A percentile compares a stretch with the other conserved stretches of the same genome.
Conservation (phyloP, 139 green algal genomes). For the Gonium pectorale region DNA sequence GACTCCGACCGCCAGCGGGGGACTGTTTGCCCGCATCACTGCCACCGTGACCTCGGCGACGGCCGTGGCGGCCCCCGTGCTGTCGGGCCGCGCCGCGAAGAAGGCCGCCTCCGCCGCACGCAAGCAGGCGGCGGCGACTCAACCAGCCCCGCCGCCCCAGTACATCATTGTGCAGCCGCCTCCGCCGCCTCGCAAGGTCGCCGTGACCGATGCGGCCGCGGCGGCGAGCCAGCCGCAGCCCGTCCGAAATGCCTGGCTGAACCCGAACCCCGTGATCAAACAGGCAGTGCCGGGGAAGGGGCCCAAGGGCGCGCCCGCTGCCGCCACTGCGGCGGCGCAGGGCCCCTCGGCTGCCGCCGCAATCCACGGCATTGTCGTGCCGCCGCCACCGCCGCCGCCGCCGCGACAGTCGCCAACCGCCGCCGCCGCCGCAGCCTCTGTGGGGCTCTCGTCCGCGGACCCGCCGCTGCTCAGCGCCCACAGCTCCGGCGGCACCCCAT, state of each 20-base stretch:
- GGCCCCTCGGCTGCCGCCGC: too few species aligned
- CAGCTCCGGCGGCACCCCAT: too few species aligned
- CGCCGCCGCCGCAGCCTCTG: neutral
- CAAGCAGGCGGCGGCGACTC: neutral
- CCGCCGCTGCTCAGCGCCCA: neutral
- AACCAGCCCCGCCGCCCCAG: neutral
- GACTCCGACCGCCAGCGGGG: neutral
- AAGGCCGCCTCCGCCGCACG: neutral
- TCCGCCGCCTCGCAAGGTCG: slow-evolving; percentile 19
- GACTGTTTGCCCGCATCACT: neutral
- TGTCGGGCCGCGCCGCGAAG: neutral
- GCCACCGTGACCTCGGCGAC: slow-evolving; percentile 15
- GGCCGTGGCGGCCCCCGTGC: neutral
- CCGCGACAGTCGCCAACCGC: neutral
- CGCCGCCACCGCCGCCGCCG: neutral
- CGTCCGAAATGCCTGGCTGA: slow-evolving; percentile 16
- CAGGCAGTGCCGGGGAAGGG: neutral
- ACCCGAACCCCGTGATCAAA: slow-evolving; percentile 28
- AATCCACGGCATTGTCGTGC: too few species aligned
- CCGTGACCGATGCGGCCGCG: neutral
- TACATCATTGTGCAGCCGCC: slow-evolving; percentile 33
- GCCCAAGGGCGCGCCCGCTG: neutral
- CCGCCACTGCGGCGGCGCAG: neutral
- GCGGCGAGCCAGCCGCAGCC: neutral
- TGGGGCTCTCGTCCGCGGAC: neutral